phyloP scores from a whole-genome alignment of 306 rosid genomes.

The Quercus alba region DNA sequence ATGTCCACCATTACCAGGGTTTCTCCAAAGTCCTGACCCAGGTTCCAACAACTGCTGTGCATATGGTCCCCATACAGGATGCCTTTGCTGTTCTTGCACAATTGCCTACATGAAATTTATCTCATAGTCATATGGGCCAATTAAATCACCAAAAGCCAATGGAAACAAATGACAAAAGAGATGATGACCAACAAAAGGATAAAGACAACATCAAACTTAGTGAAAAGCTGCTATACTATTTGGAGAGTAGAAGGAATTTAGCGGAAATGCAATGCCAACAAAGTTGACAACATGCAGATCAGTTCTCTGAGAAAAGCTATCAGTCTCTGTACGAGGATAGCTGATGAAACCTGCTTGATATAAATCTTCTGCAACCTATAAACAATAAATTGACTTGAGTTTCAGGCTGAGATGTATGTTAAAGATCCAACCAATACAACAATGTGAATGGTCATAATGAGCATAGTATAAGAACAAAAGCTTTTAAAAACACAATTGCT shows the following conservation, averaged over 20 bases:
- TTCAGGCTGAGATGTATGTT: conserved; percentile 19
- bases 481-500: not conserved
- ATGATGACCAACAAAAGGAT: not conserved
- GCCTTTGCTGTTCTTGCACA: conserved; percentile 88
- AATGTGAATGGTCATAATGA: not conserved
- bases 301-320: conserved; percentile 75
- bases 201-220: not conserved
- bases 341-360: conserved; percentile 97
- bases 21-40: conserved; percentile 81
- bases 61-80: conserved; percentile 91
- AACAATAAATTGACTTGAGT: conserved; percentile 25
- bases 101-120: conserved; percentile 49
- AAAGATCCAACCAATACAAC: conserved; percentile 10
- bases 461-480: not conserved
- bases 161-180: not conserved
- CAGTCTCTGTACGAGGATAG: conserved; percentile 98
- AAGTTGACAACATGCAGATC: conserved; percentile 72
- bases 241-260: not conserved
- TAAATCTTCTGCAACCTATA: conserved; percentile 92
- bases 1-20: conserved; percentile 89
- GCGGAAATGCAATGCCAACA: not conserved
- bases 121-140: not conserved
- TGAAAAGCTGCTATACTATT: not conserved
- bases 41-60: conserved; percentile 83
- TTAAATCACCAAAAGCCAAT: conserved; percentile 9